Percentiles rank a stretch among this genome's conserved stretches.
These are phyloP conservation scores for Alternaria dauci DNA, from an alignment of 2,329 filamentous ascomycete species.

Conservation along the genomic window DNA sequence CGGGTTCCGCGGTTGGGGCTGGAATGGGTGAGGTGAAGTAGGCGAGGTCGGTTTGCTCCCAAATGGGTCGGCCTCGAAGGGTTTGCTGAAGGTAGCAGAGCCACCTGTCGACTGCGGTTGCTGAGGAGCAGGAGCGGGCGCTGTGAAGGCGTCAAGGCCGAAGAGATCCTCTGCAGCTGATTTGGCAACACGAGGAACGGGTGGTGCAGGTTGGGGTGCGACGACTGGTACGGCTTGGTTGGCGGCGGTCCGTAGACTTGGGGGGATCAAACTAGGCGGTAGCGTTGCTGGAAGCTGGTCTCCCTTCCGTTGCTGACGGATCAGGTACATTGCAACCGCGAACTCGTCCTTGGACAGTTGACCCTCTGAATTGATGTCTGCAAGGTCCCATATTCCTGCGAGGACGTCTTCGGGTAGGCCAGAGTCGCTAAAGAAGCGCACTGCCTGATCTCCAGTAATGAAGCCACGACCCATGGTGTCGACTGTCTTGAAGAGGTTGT, in stretches of 20 bases:
- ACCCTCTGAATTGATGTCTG: slow-evolving; percentile 91
- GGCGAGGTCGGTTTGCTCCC: slow-evolving; percentile 61
- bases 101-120: slow-evolving; percentile 77
- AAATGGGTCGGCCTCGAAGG: slow-evolving; percentile 69
- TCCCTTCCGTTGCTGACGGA: slow-evolving; percentile 82
- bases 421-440: slow-evolving; percentile 92
- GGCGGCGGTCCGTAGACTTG: slow-evolving; percentile 71
- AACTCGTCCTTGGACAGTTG: slow-evolving; percentile 89
- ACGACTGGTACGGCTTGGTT: slow-evolving; percentile 61
- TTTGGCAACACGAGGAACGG: slow-evolving; percentile 58
- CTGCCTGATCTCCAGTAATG: slow-evolving; percentile 93
- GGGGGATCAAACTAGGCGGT: slow-evolving; percentile 83
- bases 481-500: slow-evolving; percentile 82
- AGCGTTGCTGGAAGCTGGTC: slow-evolving; percentile 77
- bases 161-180: slow-evolving; percentile 95
- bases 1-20: slow-evolving; percentile 54
- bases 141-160: slow-evolving; percentile 78
- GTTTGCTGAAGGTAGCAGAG: slow-evolving; percentile 59
- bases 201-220: slow-evolving; percentile 55
- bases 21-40: slow-evolving; percentile 62
- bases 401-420: slow-evolving; percentile 86
- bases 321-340: slow-evolving; percentile 96
- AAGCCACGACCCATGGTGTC: slow-evolving; percentile 82
- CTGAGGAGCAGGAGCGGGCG: slow-evolving; percentile 59
- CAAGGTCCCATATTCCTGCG: slow-evolving; percentile 96